phyloP scores from a whole-genome alignment of 192 early-diverging fungal genomes.

The Allomyces macrogynus region DNA sequence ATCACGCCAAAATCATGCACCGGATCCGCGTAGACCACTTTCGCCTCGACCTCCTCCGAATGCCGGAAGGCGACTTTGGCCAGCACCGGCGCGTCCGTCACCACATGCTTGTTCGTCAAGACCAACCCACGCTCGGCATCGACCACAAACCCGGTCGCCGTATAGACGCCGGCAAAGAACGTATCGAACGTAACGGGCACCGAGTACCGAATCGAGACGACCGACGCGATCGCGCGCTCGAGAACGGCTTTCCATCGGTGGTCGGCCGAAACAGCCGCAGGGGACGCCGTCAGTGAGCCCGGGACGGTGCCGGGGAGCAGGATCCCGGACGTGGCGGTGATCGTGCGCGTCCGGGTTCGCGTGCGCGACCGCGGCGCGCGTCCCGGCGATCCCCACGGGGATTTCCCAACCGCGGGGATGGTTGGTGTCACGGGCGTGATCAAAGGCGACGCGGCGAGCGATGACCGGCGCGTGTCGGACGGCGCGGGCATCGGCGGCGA shows the following conservation, averaged over 20 bases:
- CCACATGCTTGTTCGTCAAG: constrained; percentile 59
- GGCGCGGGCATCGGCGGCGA: too few species aligned
- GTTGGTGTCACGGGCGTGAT: too few species aligned
- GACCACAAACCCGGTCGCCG: constrained; percentile 56
- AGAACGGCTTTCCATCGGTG: constrained; percentile 11
- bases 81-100: constrained; percentile 47
- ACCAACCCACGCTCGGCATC: constrained; percentile 53
- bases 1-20: constrained; percentile 72
- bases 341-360: too few species aligned
- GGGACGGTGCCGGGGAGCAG: too few species aligned
- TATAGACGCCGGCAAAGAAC: constrained; percentile 5
- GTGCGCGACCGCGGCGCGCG: too few species aligned
- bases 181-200: constrained; percentile 17
- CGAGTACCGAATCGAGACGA: constrained; percentile 17
- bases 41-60: constrained; percentile 50
- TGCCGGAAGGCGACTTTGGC: constrained; percentile 54
- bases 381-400: too few species aligned
- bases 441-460: too few species aligned
- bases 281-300: too few species aligned
- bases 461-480: too few species aligned
- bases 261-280: too few species aligned
- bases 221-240: constrained; percentile 13
- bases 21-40: constrained; percentile 56
- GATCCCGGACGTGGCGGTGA: too few species aligned
- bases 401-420: too few species aligned